These are phyloP conservation scores for Xanthoconium purpureum DNA, from an alignment of 768 basidiomycete species.

Conservation along the genomic window DNA sequence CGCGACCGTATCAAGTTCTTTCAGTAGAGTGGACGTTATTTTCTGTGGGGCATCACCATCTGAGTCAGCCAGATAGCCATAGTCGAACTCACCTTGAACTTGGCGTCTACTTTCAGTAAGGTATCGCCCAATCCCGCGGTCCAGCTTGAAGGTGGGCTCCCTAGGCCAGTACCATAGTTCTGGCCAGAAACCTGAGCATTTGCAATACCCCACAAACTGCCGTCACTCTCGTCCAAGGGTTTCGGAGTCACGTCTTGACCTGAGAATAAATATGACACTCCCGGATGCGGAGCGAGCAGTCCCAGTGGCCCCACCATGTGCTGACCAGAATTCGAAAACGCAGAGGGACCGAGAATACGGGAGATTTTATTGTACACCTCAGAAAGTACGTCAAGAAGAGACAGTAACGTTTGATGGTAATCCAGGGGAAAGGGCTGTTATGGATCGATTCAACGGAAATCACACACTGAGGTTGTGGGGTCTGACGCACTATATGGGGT, in stretches of 20 bases:
- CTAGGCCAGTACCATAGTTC: constrained; percentile 34
- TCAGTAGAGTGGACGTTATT: constrained; percentile 73
- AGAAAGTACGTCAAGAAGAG: constrained; percentile 84
- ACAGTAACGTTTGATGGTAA: constrained; percentile 85
- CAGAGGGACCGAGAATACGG: constrained; percentile 78
- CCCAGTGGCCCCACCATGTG: constrained; percentile 78
- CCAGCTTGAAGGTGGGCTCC: constrained; percentile 60
- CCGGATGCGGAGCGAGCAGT: constrained; percentile 72
- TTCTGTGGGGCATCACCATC: constrained; percentile 50
- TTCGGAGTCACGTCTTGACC: constrained; percentile 37
- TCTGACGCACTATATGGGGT: constrained; percentile 67
- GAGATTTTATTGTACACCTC: constrained; percentile 88
- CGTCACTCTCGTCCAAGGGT: constrained; percentile 40
- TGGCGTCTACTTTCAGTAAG: constrained; percentile 76
- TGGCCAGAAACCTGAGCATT: constrained; percentile 38
- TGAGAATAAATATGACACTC: constrained; percentile 73
- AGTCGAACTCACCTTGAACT: constrained; percentile 65
- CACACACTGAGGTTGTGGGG: not conserved
- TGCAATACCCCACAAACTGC: constrained; percentile 73
- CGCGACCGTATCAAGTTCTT: constrained; percentile 82
- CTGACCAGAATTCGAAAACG: constrained; percentile 64
- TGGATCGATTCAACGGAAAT: constrained; percentile 3
- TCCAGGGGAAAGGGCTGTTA: constrained; percentile 82
- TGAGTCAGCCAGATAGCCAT: not conserved
- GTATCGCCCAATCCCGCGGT: constrained; percentile 63